Evolutionary conservation across 1,139 yeast genomes (phyloP).

Genomic region (Protomyces lactucae-debilis): DNA sequence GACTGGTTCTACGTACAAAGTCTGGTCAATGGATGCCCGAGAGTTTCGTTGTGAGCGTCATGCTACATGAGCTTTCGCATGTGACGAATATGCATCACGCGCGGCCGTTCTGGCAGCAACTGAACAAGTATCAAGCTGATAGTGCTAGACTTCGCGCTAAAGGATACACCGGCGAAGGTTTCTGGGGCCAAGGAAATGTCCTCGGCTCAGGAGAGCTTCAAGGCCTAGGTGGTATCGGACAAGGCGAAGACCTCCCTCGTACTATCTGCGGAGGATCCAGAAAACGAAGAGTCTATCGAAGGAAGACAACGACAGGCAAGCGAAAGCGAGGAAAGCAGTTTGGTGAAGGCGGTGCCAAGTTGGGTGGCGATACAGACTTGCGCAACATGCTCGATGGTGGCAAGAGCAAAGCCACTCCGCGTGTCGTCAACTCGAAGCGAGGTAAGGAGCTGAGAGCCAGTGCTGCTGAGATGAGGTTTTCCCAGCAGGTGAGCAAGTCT

Average conservation of each 20-base stretch:
- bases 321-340: constrained; percentile 28
- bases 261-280: constrained; percentile 33
- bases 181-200: constrained; percentile 11
- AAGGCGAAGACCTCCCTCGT: constrained; percentile 30
- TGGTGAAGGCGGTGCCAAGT: constrained; percentile 26
- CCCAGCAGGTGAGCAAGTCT: constrained; percentile 7
- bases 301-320: constrained; percentile 6
- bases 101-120: constrained; percentile 13
- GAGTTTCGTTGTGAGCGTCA: constrained; percentile 32
- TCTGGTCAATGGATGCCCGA: constrained; percentile 31
- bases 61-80: constrained; percentile 34
- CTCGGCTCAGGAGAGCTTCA: constrained; percentile 4
- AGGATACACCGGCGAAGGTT: constrained; percentile 26
- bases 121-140: constrained; percentile 3
- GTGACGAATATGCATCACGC: constrained; percentile 25
- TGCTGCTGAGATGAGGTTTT: constrained; percentile 23
- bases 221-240: constrained; percentile 14
- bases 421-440: constrained; percentile 24
- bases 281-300: constrained; percentile 15
- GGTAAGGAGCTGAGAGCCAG: constrained; percentile 22
- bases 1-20: constrained; percentile 32
- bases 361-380: constrained; percentile 30
- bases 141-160: not conserved
- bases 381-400: constrained; percentile 32
- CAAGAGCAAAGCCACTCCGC: constrained; percentile 23